phyloP scores from a whole-genome alignment of 2,329 filamentous ascomycete species.

The Colletotrichum higginsianum region DNA sequence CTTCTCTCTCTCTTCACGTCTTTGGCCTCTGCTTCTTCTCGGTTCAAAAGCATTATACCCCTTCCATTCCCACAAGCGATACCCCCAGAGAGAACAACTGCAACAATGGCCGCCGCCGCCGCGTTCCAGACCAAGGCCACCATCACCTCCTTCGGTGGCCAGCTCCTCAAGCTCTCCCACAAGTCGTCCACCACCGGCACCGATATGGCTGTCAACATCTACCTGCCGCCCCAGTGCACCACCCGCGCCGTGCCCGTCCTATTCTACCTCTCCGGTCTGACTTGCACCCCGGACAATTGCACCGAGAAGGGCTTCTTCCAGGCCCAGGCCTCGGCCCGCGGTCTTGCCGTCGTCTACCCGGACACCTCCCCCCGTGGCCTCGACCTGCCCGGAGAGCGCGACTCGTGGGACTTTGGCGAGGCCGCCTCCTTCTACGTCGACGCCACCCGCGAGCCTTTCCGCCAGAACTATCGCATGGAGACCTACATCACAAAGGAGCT shows the following conservation, averaged over 20 bases:
- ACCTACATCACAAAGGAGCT: conserved; percentile 91
- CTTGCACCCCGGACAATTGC: conserved; percentile 92
- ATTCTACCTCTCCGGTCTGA: conserved; percentile 94
- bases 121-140: conserved; percentile 87
- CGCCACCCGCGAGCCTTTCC: conserved; percentile 82
- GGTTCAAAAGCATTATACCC: conserved; percentile 37
- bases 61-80: conserved; percentile 15
- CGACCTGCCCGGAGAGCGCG: conserved; percentile 86
- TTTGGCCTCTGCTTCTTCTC: conserved; percentile 7
- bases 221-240: conserved; percentile 82
- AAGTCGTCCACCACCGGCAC: conserved; percentile 83
- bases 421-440: conserved; percentile 97
- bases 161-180: conserved; percentile 95
- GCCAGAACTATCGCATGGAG: conserved; percentile 92
- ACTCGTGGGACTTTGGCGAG: conserved; percentile 90
- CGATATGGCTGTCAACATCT: conserved; percentile 94
- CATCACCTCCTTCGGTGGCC: conserved; percentile 93
- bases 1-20: neutral
- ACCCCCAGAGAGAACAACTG: conserved; percentile 18
- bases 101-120: conserved; percentile 68
- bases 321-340: conserved; percentile 81
- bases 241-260: conserved; percentile 80
- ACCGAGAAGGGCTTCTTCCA: conserved; percentile 93
- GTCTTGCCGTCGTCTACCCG: conserved; percentile 94
- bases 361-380: conserved; percentile 94